These are phyloP conservation scores for Oryza brachyantha DNA, from an alignment of 176 grass and related monocot species.

Conservation along the genomic window DNA sequence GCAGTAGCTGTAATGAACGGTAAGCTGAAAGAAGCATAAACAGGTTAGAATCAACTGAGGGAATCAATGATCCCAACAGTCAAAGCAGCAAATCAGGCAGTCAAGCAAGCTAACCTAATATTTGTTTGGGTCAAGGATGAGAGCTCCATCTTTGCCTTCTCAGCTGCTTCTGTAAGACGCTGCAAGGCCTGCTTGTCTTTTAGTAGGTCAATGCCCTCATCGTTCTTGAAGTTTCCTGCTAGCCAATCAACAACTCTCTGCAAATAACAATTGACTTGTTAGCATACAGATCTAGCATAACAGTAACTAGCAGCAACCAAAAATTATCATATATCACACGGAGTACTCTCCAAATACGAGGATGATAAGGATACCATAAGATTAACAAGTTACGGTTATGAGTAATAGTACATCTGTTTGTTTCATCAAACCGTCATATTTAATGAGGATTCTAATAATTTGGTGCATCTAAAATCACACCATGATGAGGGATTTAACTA, in stretches of 20 bases:
- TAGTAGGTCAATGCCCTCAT: conserved; percentile 64
- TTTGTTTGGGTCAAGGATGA: conserved; percentile 72
- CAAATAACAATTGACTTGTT: neutral
- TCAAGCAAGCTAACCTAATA: conserved; percentile 39
- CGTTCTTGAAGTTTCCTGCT: conserved; percentile 55
- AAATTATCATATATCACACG: neutral
- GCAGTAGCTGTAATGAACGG: conserved; percentile 76
- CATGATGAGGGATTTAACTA: neutral
- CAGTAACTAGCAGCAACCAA: neutral
- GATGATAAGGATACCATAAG: neutral
- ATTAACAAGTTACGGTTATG: neutral
- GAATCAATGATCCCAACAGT: neutral
- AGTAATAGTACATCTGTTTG: neutral
- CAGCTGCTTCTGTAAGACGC: conserved; percentile 70
- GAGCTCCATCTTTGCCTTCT: conserved; percentile 84
- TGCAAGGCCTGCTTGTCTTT: conserved; percentile 85
- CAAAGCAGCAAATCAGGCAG: neutral
- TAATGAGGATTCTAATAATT: neutral
- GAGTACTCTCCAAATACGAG: neutral
- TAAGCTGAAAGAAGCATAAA: conserved; percentile 42
- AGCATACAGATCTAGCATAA: neutral
- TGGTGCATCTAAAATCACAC: neutral
- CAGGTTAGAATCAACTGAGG: neutral
- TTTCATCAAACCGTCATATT: neutral
- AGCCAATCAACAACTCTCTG: conserved; percentile 85